Evolutionary conservation across 164 flowering plant genomes (phyloP).

Genomic region (Aristolochia fimbriata): DNA sequence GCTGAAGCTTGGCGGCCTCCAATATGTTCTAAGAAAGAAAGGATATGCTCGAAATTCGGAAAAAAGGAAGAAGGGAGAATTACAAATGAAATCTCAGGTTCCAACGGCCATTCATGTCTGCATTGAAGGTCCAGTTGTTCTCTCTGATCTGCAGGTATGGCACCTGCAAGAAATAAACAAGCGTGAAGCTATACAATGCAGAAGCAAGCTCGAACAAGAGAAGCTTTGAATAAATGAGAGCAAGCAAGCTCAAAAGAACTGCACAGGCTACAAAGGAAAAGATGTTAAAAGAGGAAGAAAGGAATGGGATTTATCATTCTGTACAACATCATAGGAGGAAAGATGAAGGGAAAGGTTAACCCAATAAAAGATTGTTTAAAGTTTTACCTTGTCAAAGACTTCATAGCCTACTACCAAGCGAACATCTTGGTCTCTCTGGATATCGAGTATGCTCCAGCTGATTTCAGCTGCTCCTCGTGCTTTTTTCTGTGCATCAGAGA

Average conservation of each 20-base stretch:
- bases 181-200: background rate
- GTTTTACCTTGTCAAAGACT: constrained; percentile 53
- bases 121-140: constrained; percentile 87
- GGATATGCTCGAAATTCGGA: background rate
- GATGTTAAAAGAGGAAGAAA: no score
- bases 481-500: constrained; percentile 33
- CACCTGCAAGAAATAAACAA: constrained; percentile 32
- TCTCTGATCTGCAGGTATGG: constrained; percentile 85
- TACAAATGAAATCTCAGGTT: constrained; percentile 67
- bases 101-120: constrained; percentile 75
- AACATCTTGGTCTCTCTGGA: constrained; percentile 67
- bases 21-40: background rate
- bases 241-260: no score
- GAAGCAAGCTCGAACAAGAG: no score
- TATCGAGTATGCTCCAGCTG: constrained; percentile 44
- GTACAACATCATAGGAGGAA: no score
- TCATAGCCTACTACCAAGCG: constrained; percentile 78
- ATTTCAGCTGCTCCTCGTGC: constrained; percentile 64
- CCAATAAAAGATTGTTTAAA: background rate
- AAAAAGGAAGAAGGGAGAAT: constrained; percentile 5
- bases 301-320: no score
- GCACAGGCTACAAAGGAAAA: no score
- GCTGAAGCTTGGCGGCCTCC: no score
- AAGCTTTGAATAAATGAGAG: no score
- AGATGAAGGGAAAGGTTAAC: no score